Base-by-base conservation (phyloP, 768 basidiomycete genomes). In the Calvatia gigantea region DNA sequence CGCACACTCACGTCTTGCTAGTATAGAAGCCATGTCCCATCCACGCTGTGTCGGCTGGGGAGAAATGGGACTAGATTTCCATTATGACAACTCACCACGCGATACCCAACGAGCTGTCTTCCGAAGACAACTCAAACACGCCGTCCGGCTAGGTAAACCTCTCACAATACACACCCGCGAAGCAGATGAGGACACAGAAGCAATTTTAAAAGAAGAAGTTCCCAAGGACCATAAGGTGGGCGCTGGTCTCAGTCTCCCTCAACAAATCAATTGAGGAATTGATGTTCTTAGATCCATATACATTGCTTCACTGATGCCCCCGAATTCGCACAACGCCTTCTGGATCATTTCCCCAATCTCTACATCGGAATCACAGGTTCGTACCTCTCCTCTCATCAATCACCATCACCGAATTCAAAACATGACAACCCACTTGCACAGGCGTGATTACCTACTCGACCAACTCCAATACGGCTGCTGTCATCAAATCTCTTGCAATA, bases 281-380 rank as follows among this genome's bases (percentile, higher is more conserved):
- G 15, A 39, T n/a, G 11, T 9, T 37, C 9, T 21, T 57, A 90
- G 85, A 85, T 94, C 27, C 92, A 94, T 62, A 76, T 95, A 4
- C 93, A 94, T 60, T 95, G 92, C 65, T 94, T 89, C 68, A 93
- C 91, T 1, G 91, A 94, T 66, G 75, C 86, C 0, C 89, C 89
- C 0, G 84, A 75, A 17, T 86, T 93, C 60, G 92, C 86, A 0
- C 74, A 74, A 35, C 78, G 86, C 2, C 74, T 95, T 14, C 74
- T 94, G 1, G 81, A 80, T 14, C 80, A 90, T 61, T 94, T 93
- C 66, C 83, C 88, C 0, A 91, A 93, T 65, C 80, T 92, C 12
- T 87, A 80, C 65, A 91, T 94, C 45, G 92, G 92, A 2, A 81
- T 94, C 45, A 94, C 91, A 2, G 89, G 88, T 76, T 39, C 23